A percentile compares a stretch with the other conserved stretches of the same genome.
phyloP scores from a whole-genome alignment of 1,139 yeast species.

The Martiniozyma asiatica region DNA sequence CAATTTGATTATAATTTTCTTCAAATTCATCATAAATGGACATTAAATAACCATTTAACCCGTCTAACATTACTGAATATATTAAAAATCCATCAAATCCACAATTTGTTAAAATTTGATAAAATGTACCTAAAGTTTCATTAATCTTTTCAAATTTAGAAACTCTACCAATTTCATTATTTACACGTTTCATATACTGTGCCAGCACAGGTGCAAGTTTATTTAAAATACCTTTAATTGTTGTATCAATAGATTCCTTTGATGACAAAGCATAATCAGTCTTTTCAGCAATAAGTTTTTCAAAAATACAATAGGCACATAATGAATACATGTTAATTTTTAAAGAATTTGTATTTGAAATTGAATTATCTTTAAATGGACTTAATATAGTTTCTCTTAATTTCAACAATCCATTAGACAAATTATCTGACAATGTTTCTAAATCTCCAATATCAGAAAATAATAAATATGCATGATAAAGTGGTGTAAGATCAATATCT shows the following conservation, averaged over 20 bases:
- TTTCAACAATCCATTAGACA: slow-evolving; percentile 61
- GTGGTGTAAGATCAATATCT: slow-evolving; percentile 47
- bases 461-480: slow-evolving; percentile 76
- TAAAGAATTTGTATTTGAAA: slow-evolving; percentile 26
- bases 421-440: slow-evolving; percentile 46
- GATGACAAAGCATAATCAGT: slow-evolving; percentile 45
- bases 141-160: slow-evolving; percentile 25
- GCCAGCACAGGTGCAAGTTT: slow-evolving; percentile 46
- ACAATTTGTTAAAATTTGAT: slow-evolving; percentile 67
- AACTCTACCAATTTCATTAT: background rate
- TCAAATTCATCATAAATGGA: slow-evolving; percentile 46
- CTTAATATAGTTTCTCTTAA: slow-evolving; percentile 65
- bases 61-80: slow-evolving; percentile 46
- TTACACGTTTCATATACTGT: slow-evolving; percentile 5
- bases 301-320: slow-evolving; percentile 69
- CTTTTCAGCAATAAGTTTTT: slow-evolving; percentile 47
- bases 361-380: slow-evolving; percentile 18
- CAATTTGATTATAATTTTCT: slow-evolving; percentile 45
- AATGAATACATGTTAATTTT: slow-evolving; percentile 50
- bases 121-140: slow-evolving; percentile 55
- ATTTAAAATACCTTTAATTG: slow-evolving; percentile 62
- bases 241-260: slow-evolving; percentile 52
- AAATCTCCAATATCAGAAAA: slow-evolving; percentile 62
- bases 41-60: slow-evolving; percentile 52
- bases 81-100: slow-evolving; percentile 50